phyloP scores from a whole-genome alignment of 2,329 filamentous ascomycete species.

The Amphichorda felina region DNA sequence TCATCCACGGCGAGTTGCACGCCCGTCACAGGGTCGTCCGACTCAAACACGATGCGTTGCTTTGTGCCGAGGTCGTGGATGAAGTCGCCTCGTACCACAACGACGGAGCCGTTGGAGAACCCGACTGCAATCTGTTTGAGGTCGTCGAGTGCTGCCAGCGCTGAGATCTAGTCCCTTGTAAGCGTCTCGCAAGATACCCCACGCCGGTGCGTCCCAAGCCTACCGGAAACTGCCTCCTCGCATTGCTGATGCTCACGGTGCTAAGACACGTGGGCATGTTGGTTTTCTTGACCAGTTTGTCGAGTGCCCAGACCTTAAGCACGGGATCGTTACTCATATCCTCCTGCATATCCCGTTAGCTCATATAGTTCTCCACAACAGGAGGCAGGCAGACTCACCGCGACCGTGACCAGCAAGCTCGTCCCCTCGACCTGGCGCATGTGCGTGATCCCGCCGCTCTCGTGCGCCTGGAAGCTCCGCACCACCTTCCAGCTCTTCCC shows the following conservation, averaged over 20 bases:
- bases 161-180: conserved; percentile 51
- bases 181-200: background rate
- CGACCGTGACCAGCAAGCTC: conserved; percentile 71
- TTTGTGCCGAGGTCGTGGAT: conserved; percentile 91
- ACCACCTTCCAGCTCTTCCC: conserved; percentile 79
- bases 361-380: background rate
- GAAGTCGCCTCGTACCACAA: conserved; percentile 83
- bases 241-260: conserved; percentile 77
- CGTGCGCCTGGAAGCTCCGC: conserved; percentile 78
- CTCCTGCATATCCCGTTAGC: conserved; percentile 38
- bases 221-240: conserved; percentile 84
- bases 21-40: conserved; percentile 89
- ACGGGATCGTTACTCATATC: conserved; percentile 80
- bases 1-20: conserved; percentile 60
- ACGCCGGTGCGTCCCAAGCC: conserved; percentile 11
- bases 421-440: conserved; percentile 89
- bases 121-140: conserved; percentile 88
- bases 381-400: conserved; percentile 29
- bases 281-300: conserved; percentile 89
- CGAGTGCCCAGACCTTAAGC: conserved; percentile 94
- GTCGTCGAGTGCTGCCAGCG: conserved; percentile 78
- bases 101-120: conserved; percentile 91
- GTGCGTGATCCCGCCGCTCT: conserved; percentile 69
- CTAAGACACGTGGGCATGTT: conserved; percentile 80
- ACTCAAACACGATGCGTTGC: conserved; percentile 91